Conservation (phyloP, 2,329 filamentous ascomycete species). For the Diaporthe humulicola region DNA sequence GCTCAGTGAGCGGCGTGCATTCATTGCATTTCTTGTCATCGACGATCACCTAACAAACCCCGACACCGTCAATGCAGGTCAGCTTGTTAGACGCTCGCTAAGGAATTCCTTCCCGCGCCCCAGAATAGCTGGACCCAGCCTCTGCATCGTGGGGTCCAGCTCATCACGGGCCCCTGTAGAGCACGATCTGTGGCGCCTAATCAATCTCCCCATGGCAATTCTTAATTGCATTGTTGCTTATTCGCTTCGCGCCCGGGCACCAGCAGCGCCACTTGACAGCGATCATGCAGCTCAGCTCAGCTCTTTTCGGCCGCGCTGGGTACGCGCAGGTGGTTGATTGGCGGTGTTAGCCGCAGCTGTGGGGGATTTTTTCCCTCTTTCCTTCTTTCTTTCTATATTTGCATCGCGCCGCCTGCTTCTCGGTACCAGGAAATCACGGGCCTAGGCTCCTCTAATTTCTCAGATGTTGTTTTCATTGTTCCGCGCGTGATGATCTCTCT, state of each 20-base stretch:
- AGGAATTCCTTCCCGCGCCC: slow-evolving; percentile 12
- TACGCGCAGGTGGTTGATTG: slow-evolving; percentile 3
- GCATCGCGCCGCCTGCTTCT: neutral
- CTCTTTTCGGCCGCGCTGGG: neutral
- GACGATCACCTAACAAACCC: neutral
- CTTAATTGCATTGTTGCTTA: neutral
- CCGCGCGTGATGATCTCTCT: neutral
- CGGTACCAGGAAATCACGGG: neutral
- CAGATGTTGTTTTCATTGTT: neutral
- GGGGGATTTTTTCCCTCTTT: neutral
- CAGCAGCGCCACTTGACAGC: slow-evolving; percentile 23
- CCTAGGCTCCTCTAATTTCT: neutral
- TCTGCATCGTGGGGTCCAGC: slow-evolving; percentile 14
- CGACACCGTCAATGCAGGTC: slow-evolving; percentile 1
- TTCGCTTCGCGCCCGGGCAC: neutral
- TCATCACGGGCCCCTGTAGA: neutral
- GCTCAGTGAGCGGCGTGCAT: slow-evolving; percentile 5
- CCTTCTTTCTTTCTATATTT: slow-evolving; percentile 14
- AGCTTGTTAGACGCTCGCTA: slow-evolving; percentile 9
- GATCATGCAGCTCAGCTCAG: slow-evolving; percentile 15
- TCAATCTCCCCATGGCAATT: neutral
- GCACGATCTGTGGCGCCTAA: slow-evolving; percentile 1
- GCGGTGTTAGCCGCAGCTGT: slow-evolving; percentile 27
- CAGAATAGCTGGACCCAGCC: slow-evolving; percentile 24
- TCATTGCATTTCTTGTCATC: neutral